These are phyloP conservation scores for Persicaria maculosa DNA, from an alignment of 148 eudicot genomes.

Conservation along the genomic window DNA sequence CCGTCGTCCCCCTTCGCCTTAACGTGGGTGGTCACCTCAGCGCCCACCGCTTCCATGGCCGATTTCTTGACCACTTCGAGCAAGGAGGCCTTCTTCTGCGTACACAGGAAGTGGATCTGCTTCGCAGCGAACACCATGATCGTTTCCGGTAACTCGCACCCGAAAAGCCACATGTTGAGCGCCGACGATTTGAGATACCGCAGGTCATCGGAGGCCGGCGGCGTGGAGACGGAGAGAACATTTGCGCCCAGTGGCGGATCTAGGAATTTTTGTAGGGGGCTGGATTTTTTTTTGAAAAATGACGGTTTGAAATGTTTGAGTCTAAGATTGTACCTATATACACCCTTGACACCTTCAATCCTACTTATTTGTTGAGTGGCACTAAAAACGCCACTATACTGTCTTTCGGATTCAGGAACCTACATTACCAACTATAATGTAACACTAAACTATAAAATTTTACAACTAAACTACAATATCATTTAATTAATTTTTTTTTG, in stretches of 20 bases:
- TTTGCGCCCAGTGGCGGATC: neutral
- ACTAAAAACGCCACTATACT: too few relatives aligned
- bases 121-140: conserved; percentile 66
- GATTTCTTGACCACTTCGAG: conserved; percentile 46
- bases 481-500: too few relatives aligned
- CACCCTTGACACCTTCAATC: too few relatives aligned
- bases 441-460: too few relatives aligned
- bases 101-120: conserved; percentile 82
- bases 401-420: too few relatives aligned
- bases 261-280: too few relatives aligned
- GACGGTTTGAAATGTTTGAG: too few relatives aligned
- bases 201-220: conserved; percentile 74
- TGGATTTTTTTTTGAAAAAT: too few relatives aligned
- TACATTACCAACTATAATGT: too few relatives aligned
- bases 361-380: too few relatives aligned
- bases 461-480: too few relatives aligned
- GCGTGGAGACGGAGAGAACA: conserved; percentile 60
- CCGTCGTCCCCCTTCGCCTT: conserved; percentile 68
- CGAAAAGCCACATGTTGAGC: conserved; percentile 74
- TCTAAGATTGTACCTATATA: too few relatives aligned
- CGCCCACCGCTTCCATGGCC: conserved; percentile 57
- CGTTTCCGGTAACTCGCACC: conserved; percentile 88
- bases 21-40: conserved; percentile 63
- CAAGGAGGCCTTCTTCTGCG: conserved; percentile 65
- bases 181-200: conserved; percentile 86